phyloP scores from a whole-genome alignment of 352 stramenopile species.

The Globisporangium mamillatum region DNA sequence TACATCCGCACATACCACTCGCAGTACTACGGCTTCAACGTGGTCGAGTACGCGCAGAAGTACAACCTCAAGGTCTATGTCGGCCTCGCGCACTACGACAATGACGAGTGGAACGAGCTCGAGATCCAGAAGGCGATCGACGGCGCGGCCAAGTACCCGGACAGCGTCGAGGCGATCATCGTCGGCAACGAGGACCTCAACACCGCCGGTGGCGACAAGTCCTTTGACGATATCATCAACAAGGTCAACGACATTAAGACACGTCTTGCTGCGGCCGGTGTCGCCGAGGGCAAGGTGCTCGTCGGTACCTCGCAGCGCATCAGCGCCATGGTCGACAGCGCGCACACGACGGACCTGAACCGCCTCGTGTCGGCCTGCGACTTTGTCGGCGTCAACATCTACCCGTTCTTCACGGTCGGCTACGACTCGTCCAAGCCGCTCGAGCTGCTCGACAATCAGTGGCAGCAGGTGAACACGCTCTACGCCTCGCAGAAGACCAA shows the following conservation, averaged over 20 bases:
- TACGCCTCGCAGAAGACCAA: conserved; percentile 20
- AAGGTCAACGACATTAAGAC: conserved; percentile 30
- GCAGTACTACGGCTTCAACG: conserved; percentile 43
- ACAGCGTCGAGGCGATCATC: conserved; percentile 42
- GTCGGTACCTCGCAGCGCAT: conserved; percentile 55
- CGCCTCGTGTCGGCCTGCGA: conserved; percentile 21
- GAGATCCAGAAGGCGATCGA: conserved; percentile 41
- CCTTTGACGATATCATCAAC: conserved; percentile 25
- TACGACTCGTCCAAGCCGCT: conserved; percentile 43
- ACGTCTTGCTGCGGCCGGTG: conserved; percentile 21
- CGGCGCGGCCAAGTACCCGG: conserved; percentile 42
- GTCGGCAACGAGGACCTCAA: conserved; percentile 51
- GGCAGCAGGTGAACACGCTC: conserved; percentile 32
- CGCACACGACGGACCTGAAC: conserved; percentile 31
- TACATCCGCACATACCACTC: conserved; percentile 65
- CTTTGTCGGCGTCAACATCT: conserved; percentile 64
- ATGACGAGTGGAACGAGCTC: conserved; percentile 39
- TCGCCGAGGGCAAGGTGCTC: conserved; percentile 33
- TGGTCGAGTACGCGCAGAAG: conserved; percentile 41
- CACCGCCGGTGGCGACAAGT: conserved; percentile 17
- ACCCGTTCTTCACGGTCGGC: conserved; percentile 64
- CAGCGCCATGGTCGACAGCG: conserved; percentile 42
- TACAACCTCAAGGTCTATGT: conserved; percentile 58
- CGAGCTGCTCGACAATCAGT: conserved; percentile 39
- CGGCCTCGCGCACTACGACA: conserved; percentile 42